Percentiles rank a stretch among this genome's conserved stretches.
phyloP scores from a whole-genome alignment of 441 rosid genomes.

The Erysimum pusillum region DNA sequence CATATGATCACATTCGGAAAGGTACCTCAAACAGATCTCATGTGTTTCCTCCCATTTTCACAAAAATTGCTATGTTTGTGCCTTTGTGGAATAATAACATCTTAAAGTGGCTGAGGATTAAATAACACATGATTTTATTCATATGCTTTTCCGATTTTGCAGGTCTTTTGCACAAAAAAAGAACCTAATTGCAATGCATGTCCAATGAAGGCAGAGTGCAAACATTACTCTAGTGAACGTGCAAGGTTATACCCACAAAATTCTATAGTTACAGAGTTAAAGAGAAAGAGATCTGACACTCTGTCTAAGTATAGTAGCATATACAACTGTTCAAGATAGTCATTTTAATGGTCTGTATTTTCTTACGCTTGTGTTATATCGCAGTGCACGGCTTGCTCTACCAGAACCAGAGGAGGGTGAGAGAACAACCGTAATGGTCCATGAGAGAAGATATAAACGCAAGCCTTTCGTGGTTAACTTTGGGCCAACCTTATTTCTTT shows the following conservation, averaged over 20 bases:
- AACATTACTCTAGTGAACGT: constrained; percentile 74
- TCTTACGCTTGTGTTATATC: constrained; percentile 4
- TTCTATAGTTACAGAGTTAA: background rate
- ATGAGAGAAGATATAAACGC: constrained; percentile 40
- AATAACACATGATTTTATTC: background rate
- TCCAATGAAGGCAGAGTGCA: constrained; percentile 79
- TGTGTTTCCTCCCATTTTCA: background rate
- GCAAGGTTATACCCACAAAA: constrained; percentile 56
- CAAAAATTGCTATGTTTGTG: constrained; percentile 3
- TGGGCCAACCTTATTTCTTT: constrained; percentile 46
- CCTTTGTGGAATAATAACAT: constrained; percentile 6
- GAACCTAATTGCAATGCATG: constrained; percentile 81
- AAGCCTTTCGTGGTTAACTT: constrained; percentile 37
- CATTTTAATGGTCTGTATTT: background rate
- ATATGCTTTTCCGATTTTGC: constrained; percentile 30
- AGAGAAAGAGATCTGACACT: background rate
- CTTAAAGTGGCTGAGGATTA: constrained; percentile 12
- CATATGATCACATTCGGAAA: constrained; percentile 83
- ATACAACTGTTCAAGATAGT: constrained; percentile 1
- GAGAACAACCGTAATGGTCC: constrained; percentile 41
- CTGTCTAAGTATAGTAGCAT: background rate
- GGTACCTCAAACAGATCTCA: constrained; percentile 49
- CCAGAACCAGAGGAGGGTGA: constrained; percentile 69
- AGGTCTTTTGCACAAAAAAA: constrained; percentile 77
- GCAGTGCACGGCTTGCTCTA: constrained; percentile 69